Conservation (phyloP, 345 rosid species). For the Rubroshorea leprosula region DNA sequence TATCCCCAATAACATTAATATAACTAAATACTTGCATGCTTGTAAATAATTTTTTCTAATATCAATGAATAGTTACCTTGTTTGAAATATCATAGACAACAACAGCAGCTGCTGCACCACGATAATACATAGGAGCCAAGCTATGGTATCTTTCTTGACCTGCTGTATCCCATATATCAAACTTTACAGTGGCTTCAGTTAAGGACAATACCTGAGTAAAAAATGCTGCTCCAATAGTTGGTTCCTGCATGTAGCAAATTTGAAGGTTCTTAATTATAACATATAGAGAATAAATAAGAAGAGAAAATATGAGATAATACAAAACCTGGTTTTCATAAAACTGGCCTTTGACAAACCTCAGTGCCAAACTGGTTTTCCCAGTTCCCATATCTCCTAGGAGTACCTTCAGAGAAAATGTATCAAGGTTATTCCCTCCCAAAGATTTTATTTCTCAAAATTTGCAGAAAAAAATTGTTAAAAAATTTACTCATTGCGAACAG, state of each 20-base stretch:
- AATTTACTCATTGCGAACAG: too few relatives aligned
- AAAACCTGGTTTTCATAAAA: slow-evolving; percentile 53
- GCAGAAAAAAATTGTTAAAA: too few relatives aligned
- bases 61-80: slow-evolving; percentile 28
- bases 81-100: slow-evolving; percentile 61
- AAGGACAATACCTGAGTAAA: slow-evolving; percentile 66
- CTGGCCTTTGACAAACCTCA: slow-evolving; percentile 61
- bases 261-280: not conserved
- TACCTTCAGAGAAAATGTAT: slow-evolving; percentile 32
- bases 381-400: slow-evolving; percentile 69
- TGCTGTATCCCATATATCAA: slow-evolving; percentile 79
- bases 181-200: slow-evolving; percentile 59
- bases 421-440: too few relatives aligned
- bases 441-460: too few relatives aligned
- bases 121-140: slow-evolving; percentile 75
- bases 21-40: not conserved
- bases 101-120: slow-evolving; percentile 67
- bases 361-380: slow-evolving; percentile 61
- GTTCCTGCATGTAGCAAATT: slow-evolving; percentile 31
- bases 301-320: slow-evolving; percentile 1
- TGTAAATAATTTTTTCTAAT: slow-evolving; percentile 3
- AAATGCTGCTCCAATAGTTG: slow-evolving; percentile 73
- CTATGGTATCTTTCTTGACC: slow-evolving; percentile 75
- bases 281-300: not conserved
- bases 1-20: not conserved